Evolutionary conservation across 805 yeast genomes (phyloP).

Genomic region (Priceomyces carsonii): DNA sequence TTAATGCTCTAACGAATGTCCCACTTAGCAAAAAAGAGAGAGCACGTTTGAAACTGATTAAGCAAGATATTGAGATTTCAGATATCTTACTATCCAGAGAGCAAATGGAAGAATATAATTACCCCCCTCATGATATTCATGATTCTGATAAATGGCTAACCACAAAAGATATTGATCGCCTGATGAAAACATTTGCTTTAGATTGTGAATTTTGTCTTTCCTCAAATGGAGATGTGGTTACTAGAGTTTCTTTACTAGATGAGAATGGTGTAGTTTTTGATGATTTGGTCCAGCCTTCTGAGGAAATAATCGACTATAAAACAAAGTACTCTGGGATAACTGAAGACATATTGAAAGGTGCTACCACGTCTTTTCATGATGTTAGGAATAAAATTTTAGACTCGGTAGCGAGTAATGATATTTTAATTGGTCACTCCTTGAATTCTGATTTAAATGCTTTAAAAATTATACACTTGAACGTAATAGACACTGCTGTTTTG

Average conservation of each 20-base stretch:
- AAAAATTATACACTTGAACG: constrained; percentile 65
- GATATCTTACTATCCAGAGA: constrained; percentile 55
- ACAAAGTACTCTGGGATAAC: constrained; percentile 90
- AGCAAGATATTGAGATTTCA: constrained; percentile 36
- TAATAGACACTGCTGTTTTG: constrained; percentile 79
- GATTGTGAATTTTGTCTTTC: constrained; percentile 94
- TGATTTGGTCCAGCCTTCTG: constrained; percentile 74
- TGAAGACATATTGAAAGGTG: constrained; percentile 58
- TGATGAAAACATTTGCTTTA: constrained; percentile 69
- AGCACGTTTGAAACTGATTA: constrained; percentile 30
- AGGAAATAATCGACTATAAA: constrained; percentile 73
- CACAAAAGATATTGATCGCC: constrained; percentile 54
- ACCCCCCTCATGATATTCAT: constrained; percentile 54
- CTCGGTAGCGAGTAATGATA: constrained; percentile 56
- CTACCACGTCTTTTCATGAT: constrained; percentile 64
- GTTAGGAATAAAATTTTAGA: constrained; percentile 58
- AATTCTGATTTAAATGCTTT: constrained; percentile 79
- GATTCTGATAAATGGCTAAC: constrained; percentile 13
- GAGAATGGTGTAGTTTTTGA: constrained; percentile 64
- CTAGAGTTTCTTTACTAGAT: constrained; percentile 77
- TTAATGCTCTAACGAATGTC: constrained; percentile 55
- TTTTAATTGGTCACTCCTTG: constrained; percentile 85
- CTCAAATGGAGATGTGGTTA: constrained; percentile 60
- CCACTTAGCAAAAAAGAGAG: constrained; percentile 60
- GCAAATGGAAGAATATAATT: constrained; percentile 50